These are phyloP conservation scores for Xylariaceae sp. DNA, from an alignment of 2,329 filamentous ascomycete species.

Conservation along the genomic window DNA sequence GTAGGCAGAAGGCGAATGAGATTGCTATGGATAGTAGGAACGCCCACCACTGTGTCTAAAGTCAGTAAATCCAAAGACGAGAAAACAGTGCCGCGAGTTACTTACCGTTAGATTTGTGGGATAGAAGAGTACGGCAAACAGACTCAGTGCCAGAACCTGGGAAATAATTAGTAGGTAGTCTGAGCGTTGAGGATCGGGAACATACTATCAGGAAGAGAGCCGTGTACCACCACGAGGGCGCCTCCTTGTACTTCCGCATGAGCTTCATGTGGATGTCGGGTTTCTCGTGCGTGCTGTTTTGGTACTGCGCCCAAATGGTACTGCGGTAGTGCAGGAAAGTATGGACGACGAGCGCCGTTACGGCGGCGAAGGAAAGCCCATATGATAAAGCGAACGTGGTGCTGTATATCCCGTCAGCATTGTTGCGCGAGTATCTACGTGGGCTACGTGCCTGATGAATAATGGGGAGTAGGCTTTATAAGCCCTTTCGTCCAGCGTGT, in stretches of 20 bases:
- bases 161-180: slow-evolving; percentile 10
- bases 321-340: slow-evolving; percentile 63
- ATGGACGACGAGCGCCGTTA: slow-evolving; percentile 65
- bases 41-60: slow-evolving; percentile 55
- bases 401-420: slow-evolving; percentile 37
- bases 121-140: slow-evolving; percentile 54
- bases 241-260: slow-evolving; percentile 60
- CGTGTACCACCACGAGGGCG: slow-evolving; percentile 62
- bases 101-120: slow-evolving; percentile 56
- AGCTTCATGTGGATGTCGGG: slow-evolving; percentile 60
- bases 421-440: not conserved
- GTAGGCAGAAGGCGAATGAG: slow-evolving; percentile 59
- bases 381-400: slow-evolving; percentile 69
- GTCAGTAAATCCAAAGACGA: too few species aligned
- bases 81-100: too few species aligned
- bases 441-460: slow-evolving; percentile 50
- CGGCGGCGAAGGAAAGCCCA: slow-evolving; percentile 68
- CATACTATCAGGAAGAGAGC: slow-evolving; percentile 52
- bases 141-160: slow-evolving; percentile 51
- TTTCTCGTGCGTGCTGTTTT: slow-evolving; percentile 54
- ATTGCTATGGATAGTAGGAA: slow-evolving; percentile 64
- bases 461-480: slow-evolving; percentile 65
- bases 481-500: slow-evolving; percentile 58
- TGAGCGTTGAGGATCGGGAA: slow-evolving; percentile 9
- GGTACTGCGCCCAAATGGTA: slow-evolving; percentile 61